These are phyloP conservation scores for Collybiopsis confluens DNA, from an alignment of 768 basidiomycete species.

Conservation along the genomic window DNA sequence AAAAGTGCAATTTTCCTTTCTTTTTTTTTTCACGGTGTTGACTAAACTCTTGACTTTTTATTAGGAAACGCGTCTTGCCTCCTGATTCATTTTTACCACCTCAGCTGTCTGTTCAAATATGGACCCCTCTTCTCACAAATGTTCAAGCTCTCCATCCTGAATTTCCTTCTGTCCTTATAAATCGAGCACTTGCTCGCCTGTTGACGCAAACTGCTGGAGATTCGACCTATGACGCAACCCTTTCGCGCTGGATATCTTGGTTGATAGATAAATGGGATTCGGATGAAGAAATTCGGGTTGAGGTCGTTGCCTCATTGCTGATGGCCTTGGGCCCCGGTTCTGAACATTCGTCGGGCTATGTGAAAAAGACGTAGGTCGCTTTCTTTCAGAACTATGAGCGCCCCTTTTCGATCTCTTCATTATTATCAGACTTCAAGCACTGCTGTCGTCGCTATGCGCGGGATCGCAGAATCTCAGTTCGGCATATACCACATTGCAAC, in stretches of 20 bases:
- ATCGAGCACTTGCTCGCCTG: not conserved
- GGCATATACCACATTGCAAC: constrained; percentile 15
- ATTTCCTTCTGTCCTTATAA: constrained; percentile 34
- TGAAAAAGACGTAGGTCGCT: constrained; percentile 31
- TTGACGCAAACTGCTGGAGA: constrained; percentile 20
- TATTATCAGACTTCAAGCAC: constrained; percentile 19
- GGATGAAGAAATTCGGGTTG: constrained; percentile 36
- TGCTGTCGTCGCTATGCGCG: constrained; percentile 38
- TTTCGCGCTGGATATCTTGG: constrained; percentile 74
- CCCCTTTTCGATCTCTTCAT: no score
- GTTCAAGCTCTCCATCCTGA: constrained; percentile 51
- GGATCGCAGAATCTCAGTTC: constrained; percentile 30
- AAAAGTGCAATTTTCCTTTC: constrained; percentile 57
- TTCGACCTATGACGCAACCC: constrained; percentile 48
- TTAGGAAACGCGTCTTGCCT: constrained; percentile 53
- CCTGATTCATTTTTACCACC: constrained; percentile 45
- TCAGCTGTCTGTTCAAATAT: constrained; percentile 49
- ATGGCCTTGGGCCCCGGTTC: constrained; percentile 41
- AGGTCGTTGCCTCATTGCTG: constrained; percentile 41
- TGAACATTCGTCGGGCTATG: constrained; percentile 12
- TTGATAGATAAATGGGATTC: constrained; percentile 36
- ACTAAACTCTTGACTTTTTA: not conserved
- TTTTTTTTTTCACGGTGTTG: constrained; percentile 47
- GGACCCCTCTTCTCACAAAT: constrained; percentile 62
- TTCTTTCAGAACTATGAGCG: not conserved